A percentile compares a stretch with the other conserved stretches of the same genome.
phyloP scores from a whole-genome alignment of 306 rosid genomes.

The Cucurbita maxima region DNA sequence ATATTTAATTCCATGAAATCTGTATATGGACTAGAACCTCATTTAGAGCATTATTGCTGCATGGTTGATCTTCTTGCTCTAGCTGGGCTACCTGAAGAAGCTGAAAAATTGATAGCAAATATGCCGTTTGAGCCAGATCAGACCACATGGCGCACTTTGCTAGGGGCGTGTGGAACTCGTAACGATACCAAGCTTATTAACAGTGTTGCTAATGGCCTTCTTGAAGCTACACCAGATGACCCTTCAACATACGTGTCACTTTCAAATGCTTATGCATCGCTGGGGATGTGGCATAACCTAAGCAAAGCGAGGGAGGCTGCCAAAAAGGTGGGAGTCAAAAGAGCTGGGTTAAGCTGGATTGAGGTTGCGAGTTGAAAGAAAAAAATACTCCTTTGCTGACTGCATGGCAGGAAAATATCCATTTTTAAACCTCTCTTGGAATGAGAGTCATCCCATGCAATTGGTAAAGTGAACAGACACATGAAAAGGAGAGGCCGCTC shows the following conservation, averaged over 20 bases:
- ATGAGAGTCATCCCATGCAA: background rate
- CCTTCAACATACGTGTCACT: conserved; percentile 57
- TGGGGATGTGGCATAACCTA: conserved; percentile 65
- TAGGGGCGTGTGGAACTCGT: conserved; percentile 54
- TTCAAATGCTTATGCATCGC: conserved; percentile 56
- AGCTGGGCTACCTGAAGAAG: conserved; percentile 53
- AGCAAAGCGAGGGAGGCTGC: conserved; percentile 46
- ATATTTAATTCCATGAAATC: conserved; percentile 48
- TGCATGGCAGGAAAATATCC: background rate
- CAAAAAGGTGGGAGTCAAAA: conserved; percentile 38
- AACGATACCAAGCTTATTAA: conserved; percentile 42
- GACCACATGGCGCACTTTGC: conserved; percentile 59
- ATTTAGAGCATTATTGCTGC: conserved; percentile 62
- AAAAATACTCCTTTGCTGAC: conserved; percentile 8
- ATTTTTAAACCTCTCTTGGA: background rate
- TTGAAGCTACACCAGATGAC: conserved; percentile 40
- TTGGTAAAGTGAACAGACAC: background rate
- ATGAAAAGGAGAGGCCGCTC: background rate
- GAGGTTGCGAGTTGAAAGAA: conserved; percentile 45
- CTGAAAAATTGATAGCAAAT: conserved; percentile 29
- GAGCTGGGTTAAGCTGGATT: conserved; percentile 84
- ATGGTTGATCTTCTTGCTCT: conserved; percentile 76
- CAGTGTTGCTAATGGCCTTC: conserved; percentile 40
- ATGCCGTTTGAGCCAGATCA: conserved; percentile 69
- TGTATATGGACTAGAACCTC: conserved; percentile 34